Base-by-base conservation (phyloP, 768 basidiomycete species). In the Coprinellus aureogranulatus region DNA sequence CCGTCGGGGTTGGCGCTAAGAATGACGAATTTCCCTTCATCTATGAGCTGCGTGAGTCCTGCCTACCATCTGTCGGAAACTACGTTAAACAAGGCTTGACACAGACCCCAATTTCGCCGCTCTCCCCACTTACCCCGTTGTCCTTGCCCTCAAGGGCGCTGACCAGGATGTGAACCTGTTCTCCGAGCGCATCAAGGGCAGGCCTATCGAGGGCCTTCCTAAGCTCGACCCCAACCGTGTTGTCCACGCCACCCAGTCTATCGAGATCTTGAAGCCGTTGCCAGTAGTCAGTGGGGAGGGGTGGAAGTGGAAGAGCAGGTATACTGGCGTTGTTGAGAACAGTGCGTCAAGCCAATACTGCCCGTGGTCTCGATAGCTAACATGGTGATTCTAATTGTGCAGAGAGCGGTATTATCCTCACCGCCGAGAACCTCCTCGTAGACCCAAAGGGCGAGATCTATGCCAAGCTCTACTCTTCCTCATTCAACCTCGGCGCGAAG, bases 91-190 rank as follows among this genome's bases (percentile, higher is more conserved):
- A n/a, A n/a, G n/a, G n/a, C n/a, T n/a, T n/a, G n/a, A n/a, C n/a
- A 23, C 42, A 72, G 70, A 70, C 58, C 66, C 65, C 54, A 75
- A 80, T 27, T 95, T 89, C 71, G 76, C 87, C 14, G 83, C 91
- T 2, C 77, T 94, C 64, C 92, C 93, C 9, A 94, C 92, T 0
- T 95, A 88, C 70, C 92, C 92, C 1, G 90, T 92, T 16, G 89
- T 90, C 0, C 79, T 94, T 4, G 74, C 70, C 27, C 78, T 92
- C 66, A 93, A 92, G 72, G 87, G 88, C 11, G 75, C 79, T 37
- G 81, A 77, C 55, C 76, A 81, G 48, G 91, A 93, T 54, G 78
- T 93, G 20, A 85, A 85, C 58, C 68, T 86, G 59, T 95, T 94
- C 70, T 74, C 80, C 23, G 77, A 83, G 28, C 73, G 75, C 28